Evolutionary conservation across 169 alveolate species (phyloP), one percentile per base, ranked within the genome.

Genomic region (Neospora caninum): DNA sequence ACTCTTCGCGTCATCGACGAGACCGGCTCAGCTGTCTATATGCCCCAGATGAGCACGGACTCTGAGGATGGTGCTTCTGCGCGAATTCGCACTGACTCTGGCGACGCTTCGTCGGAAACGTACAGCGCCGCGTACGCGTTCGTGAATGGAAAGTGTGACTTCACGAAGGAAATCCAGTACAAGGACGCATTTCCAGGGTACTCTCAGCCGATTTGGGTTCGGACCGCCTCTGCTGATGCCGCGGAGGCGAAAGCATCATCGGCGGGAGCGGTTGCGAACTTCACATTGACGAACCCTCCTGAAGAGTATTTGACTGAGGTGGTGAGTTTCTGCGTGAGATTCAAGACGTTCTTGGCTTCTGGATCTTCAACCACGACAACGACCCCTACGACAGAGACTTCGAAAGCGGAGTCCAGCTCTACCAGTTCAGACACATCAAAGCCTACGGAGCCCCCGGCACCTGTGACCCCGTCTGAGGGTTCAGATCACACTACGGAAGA

Each of bases 261-360:
- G 4, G 6, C 34, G 82, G 82, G 18, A 10, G 22, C 82, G 38
- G 82, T 18, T 29, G 38, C 34, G 38, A 69, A 69, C 82, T 69
- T 31, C 82, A 69, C 82, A 18, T 69, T 69, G 42, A 69, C 82
- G 34, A 69, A 69, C 22, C 82, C 82, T 34, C 82, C 82, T 69
- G 82, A 6, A 69, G 82, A 69, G 38, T 69, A 31, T 34, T 69
- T 69, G 38, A 34, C 4, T 20, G 82, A 34, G 38, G 7, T 18
- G 4, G 82, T 69, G 42, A 69, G 82, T 34, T 69, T 69, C 82
- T 69, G 82, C 2, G 82, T 69, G 34, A 69, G 82, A 34, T 18
- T 69, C 82, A 69, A 69, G 82, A 6, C 82, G 13, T 49, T 49
- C 22, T 49, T 49, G 58, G 58, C 58, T 49, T 49, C 58, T 49